Conservation (phyloP, 805 yeast genomes). For the Yamadazyma olivae region DNA sequence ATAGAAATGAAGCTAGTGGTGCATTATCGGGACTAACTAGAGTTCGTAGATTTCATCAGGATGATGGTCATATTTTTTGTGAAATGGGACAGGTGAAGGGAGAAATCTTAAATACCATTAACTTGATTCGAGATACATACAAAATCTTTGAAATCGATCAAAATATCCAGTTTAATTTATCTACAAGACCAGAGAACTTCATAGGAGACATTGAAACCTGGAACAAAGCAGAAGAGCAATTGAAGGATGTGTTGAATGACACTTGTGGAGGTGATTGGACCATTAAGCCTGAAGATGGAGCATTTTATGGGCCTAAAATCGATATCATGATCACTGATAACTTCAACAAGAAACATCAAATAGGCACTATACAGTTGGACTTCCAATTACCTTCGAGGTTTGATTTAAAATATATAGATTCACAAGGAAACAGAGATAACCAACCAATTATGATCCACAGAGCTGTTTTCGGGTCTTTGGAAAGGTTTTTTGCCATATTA, state of each 20-base stretch:
- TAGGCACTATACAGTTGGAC: conserved; percentile 93
- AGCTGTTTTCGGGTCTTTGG: conserved; percentile 93
- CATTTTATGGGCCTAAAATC: conserved; percentile 94
- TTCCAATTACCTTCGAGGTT: conserved; percentile 91
- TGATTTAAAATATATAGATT: conserved; percentile 60
- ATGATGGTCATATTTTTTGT: conserved; percentile 97
- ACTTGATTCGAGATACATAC: conserved; percentile 74
- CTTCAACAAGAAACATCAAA: conserved; percentile 79
- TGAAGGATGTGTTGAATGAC: conserved; percentile 56
- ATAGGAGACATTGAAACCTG: conserved; percentile 79
- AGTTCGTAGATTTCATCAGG: conserved; percentile 94
- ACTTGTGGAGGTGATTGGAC: conserved; percentile 54
- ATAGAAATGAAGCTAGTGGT: conserved; percentile 93
- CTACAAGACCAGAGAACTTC: conserved; percentile 72
- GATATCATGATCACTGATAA: conserved; percentile 83
- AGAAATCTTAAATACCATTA: conserved; percentile 72
- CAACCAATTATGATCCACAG: conserved; percentile 94
- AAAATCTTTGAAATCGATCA: conserved; percentile 57
- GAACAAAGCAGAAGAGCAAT: conserved; percentile 74
- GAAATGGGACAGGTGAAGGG: conserved; percentile 66
- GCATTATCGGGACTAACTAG: conserved; percentile 90
- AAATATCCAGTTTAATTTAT: conserved; percentile 60
- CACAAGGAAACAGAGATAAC: conserved; percentile 47
- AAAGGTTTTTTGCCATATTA: conserved; percentile 85
- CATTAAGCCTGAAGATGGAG: conserved; percentile 92